Evolutionary conservation across 139 green algal species (phyloP).

Genomic region (Edaphochlamys debaryana): DNA sequence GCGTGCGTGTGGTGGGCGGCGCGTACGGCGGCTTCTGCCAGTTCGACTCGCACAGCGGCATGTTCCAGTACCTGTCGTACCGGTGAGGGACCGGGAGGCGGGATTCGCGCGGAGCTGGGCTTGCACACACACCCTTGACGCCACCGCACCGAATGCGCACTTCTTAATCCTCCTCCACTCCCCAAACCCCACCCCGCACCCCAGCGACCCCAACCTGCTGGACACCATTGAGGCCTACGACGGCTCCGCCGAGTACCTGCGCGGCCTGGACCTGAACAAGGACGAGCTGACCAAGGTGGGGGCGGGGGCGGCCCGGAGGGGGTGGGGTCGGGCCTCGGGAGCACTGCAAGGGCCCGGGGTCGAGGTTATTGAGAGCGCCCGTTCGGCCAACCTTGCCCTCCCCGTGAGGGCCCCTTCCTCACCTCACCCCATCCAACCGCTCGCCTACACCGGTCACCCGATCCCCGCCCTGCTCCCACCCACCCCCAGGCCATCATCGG

Average conservation of each 20-base stretch:
- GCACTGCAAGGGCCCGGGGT: no score
- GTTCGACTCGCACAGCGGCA: slow-evolving; percentile 94
- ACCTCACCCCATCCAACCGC: no score
- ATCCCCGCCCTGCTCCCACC: neutral
- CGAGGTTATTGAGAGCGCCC: no score
- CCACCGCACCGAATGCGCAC: no score
- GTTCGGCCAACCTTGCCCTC: no score
- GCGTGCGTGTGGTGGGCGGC: slow-evolving; percentile 92
- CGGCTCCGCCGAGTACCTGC: slow-evolving; percentile 87
- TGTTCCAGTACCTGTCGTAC: slow-evolving; percentile 96
- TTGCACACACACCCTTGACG: neutral
- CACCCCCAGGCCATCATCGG: slow-evolving; percentile 83
- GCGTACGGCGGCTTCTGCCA: slow-evolving; percentile 98
- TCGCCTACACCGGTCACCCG: no score
- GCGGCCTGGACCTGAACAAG: slow-evolving; percentile 76
- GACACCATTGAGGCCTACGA: slow-evolving; percentile 93
- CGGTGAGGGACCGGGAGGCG: slow-evolving; percentile 41
- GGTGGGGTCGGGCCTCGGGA: no score
- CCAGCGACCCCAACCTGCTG: slow-evolving; percentile 94
- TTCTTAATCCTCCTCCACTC: neutral
- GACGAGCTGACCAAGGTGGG: slow-evolving; percentile 90
- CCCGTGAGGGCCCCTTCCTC: no score
- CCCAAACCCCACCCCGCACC: no score
- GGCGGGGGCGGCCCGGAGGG: no score
- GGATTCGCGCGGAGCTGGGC: neutral